These are phyloP conservation scores for Hylodesmum podocarpum DNA, from an alignment of 306 rosid species.

Conservation along the genomic window DNA sequence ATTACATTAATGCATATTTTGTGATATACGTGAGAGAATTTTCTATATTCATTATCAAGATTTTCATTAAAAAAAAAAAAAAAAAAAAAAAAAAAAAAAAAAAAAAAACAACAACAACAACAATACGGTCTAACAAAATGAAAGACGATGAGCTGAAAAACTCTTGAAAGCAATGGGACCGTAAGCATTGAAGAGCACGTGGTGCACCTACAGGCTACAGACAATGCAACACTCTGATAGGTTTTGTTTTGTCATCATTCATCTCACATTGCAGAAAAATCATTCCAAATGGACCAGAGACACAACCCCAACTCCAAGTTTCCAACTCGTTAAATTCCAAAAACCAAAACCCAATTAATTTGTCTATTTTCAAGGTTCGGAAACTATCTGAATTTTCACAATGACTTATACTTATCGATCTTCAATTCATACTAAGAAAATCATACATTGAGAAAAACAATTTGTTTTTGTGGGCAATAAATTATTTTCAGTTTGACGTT, in stretches of 20 bases:
- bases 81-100: no score
- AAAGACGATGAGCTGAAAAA: background rate
- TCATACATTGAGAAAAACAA: background rate
- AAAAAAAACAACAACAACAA: no score
- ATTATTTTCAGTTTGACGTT: background rate
- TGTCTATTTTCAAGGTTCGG: background rate
- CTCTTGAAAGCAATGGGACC: conserved; percentile 20
- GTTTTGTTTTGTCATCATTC: background rate
- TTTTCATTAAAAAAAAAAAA: background rate
- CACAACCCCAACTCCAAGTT: background rate
- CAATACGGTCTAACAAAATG: background rate
- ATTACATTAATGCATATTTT: background rate
- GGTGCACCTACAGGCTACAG: background rate
- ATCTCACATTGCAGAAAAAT: background rate
- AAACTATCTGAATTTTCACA: background rate
- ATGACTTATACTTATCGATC: background rate
- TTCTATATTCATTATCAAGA: no score
- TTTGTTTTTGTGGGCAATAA: background rate
- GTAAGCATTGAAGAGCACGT: conserved; percentile 21
- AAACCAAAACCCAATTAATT: background rate
- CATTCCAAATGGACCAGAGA: background rate
- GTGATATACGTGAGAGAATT: background rate
- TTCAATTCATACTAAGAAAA: no score
- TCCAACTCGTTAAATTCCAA: conserved; percentile 7
- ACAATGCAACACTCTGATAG: background rate